Evolutionary conservation across 768 basidiomycete species (phyloP).

Genomic region (Phaeotremella skinneri): DNA sequence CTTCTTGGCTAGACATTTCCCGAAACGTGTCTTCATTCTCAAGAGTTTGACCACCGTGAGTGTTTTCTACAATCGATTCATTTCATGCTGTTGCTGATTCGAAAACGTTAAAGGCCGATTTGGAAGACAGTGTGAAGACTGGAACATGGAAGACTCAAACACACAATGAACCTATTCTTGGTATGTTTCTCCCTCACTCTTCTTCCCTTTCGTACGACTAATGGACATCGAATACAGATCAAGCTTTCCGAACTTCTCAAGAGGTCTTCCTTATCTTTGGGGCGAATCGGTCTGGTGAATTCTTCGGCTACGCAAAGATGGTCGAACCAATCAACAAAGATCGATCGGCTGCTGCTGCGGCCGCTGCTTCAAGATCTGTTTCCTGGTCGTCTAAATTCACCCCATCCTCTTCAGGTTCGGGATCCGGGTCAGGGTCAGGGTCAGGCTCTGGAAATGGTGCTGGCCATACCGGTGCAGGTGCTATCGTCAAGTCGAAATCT

Average conservation of each 20-base stretch:
- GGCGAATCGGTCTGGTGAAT: conserved; percentile 90
- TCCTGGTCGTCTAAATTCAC: conserved; percentile 1
- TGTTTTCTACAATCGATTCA: conserved; percentile 2
- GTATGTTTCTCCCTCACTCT: conserved; percentile 15
- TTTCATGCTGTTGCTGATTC: conserved; percentile 12
- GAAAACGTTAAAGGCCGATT: conserved; percentile 60
- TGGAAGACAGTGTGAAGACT: conserved; percentile 73
- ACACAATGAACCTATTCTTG: conserved; percentile 82
- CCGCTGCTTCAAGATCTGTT: conserved; percentile 4
- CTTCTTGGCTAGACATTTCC: conserved; percentile 71
- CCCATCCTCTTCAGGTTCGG: background rate
- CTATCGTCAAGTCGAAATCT: background rate
- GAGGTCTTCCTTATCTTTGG: conserved; percentile 88
- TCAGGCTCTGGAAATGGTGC: background rate
- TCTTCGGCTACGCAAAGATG: conserved; percentile 86
- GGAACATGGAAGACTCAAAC: conserved; percentile 89
- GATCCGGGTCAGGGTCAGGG: background rate
- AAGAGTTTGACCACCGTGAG: conserved; percentile 78
- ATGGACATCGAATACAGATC: conserved; percentile 56
- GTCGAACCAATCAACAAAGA: conserved; percentile 42
- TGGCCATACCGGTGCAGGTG: background rate
- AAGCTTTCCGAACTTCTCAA: conserved; percentile 83
- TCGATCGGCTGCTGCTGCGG: background rate
- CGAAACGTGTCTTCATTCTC: conserved; percentile 85
- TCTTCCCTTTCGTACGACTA: background rate